phyloP scores from a whole-genome alignment of 1,284 basidiomycete species.

The Moesziomyces sp. region DNA sequence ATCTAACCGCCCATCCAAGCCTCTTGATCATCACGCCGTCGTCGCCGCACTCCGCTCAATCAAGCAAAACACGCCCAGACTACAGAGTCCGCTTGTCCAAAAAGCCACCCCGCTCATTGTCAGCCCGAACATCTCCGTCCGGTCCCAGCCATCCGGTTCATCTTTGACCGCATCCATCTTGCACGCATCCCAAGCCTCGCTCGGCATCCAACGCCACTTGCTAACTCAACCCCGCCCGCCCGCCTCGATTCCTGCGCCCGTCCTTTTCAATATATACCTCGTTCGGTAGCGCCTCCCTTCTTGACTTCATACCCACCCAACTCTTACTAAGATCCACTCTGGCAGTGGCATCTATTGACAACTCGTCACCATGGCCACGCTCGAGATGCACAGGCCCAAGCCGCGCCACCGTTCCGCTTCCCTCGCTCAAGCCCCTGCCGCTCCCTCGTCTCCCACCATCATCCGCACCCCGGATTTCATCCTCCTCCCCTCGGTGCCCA shows the following conservation, averaged over 20 bases:
- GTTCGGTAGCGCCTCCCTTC: not conserved
- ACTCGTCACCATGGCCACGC: conserved; percentile 25
- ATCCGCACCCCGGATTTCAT: conserved; percentile 45
- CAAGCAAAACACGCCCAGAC: too few relatives aligned
- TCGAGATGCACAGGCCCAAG: conserved; percentile 27
- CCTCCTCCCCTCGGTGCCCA: conserved; percentile 46
- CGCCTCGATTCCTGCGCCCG: too few relatives aligned
- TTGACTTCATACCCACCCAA: not conserved
- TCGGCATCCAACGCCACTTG: not conserved
- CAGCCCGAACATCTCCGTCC: too few relatives aligned
- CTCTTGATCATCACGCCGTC: too few relatives aligned
- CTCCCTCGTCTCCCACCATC: conserved; percentile 38
- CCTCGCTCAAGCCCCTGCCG: not conserved
- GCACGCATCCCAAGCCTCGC: not conserved
- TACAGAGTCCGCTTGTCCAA: too few relatives aligned
- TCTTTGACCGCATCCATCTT: conserved; percentile 9
- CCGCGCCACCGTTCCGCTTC: conserved; percentile 21
- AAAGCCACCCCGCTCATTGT: too few relatives aligned
- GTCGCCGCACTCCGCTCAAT: too few relatives aligned
- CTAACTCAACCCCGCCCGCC: too few relatives aligned
- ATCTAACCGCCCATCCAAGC: too few relatives aligned
- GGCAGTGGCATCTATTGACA: conserved; percentile 5
- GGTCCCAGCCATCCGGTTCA: too few relatives aligned
- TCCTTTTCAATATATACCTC: conserved; percentile 20
- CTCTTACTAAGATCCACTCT: conserved; percentile 3